Conservation (phyloP, 805 yeast genomes). For the Candida endomychidarum region DNA sequence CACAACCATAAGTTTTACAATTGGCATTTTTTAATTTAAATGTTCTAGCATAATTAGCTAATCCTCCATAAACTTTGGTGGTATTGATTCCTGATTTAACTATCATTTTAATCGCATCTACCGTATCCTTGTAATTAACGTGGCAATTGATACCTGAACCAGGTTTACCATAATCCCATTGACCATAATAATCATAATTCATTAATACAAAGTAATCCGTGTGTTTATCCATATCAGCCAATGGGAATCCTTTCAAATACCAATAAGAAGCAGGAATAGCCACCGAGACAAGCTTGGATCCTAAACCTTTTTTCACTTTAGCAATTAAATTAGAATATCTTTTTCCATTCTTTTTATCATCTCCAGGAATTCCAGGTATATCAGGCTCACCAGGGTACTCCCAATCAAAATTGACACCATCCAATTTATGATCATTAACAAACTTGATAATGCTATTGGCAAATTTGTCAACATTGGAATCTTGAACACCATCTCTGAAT, state of each 20-base stretch:
- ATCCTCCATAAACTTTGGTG: constrained; percentile 20
- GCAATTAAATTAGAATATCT: constrained; percentile 17
- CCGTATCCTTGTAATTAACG: constrained; percentile 13
- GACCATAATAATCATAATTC: constrained; percentile 20
- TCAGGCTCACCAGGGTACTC: constrained; percentile 19
- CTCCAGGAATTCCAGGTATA: constrained; percentile 18
- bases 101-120: constrained; percentile 15
- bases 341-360: constrained; percentile 13
- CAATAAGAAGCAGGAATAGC: constrained; percentile 20
- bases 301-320: constrained; percentile 13
- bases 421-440: constrained; percentile 15
- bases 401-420: constrained; percentile 24
- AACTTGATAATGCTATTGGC: constrained; percentile 17
- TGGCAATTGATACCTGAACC: constrained; percentile 17
- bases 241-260: constrained; percentile 19
- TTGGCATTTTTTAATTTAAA: constrained; percentile 8
- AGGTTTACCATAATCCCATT: constrained; percentile 13
- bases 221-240: constrained; percentile 16
- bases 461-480: constrained; percentile 14
- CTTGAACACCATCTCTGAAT: constrained; percentile 15
- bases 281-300: constrained; percentile 17
- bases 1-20: constrained; percentile 17
- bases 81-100: constrained; percentile 20
- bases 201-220: constrained; percentile 20
- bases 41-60: constrained; percentile 22